Evolutionary conservation across 2,329 filamentous ascomycete species (phyloP).

Genomic region (Talaromyces sp.): DNA sequence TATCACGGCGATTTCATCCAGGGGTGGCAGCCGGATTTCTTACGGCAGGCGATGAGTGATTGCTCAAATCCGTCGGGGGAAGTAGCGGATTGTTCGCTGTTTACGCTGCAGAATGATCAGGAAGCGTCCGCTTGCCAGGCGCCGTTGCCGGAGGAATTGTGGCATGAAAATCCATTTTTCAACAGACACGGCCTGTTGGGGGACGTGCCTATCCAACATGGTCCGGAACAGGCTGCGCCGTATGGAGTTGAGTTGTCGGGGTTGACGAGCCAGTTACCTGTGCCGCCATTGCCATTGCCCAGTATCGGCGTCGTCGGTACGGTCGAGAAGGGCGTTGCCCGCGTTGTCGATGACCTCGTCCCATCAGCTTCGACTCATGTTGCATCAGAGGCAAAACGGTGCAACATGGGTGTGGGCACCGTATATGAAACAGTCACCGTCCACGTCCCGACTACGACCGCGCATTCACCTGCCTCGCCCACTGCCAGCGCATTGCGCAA

Average conservation of each 20-base stretch:
- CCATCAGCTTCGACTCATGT: slow-evolving; percentile 21
- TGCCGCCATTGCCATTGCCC: slow-evolving; percentile 17
- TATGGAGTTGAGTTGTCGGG: slow-evolving; percentile 4
- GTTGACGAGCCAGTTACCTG: neutral
- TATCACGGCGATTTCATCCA: slow-evolving; percentile 77
- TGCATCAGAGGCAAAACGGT: neutral
- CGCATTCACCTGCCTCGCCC: slow-evolving; percentile 22
- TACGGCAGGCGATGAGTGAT: slow-evolving; percentile 66
- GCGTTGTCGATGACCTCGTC: neutral
- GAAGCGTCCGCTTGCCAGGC: slow-evolving; percentile 60
- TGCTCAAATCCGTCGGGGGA: slow-evolving; percentile 70
- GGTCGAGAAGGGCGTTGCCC: neutral
- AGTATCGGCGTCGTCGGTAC: neutral
- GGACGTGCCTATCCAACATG: slow-evolving; percentile 48
- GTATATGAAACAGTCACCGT: slow-evolving; percentile 31
- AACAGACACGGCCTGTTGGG: slow-evolving; percentile 63
- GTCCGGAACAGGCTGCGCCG: slow-evolving; percentile 39
- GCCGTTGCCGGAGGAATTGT: slow-evolving; percentile 53
- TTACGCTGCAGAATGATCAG: slow-evolving; percentile 61
- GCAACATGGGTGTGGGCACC: slow-evolving; percentile 26
- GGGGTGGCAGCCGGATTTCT: slow-evolving; percentile 68
- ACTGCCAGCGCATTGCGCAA: neutral
- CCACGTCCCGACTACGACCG: slow-evolving; percentile 24
- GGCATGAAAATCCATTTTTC: slow-evolving; percentile 58
- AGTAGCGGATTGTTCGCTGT: slow-evolving; percentile 71